Conservation (phyloP, 108 stramenopile genomes). For the Seminavis robusta region DNA sequence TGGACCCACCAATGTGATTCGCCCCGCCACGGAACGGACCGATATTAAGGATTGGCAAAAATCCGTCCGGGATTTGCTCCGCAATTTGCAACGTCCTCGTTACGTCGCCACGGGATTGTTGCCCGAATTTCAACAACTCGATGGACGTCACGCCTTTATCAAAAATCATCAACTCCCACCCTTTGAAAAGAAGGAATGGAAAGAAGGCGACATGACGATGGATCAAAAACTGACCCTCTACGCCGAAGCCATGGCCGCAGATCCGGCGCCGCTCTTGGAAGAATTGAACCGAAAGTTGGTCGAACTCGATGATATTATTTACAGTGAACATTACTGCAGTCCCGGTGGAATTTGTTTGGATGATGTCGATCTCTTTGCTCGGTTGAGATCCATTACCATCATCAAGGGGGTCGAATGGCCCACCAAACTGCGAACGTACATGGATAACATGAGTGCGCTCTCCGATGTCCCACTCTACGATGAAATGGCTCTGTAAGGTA, state of each 20-base stretch:
- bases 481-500: conserved; percentile 85
- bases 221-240: conserved; percentile 75
- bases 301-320: conserved; percentile 82
- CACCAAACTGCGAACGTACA: conserved; percentile 75
- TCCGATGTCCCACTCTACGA: conserved; percentile 90
- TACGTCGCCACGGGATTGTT: conserved; percentile 90
- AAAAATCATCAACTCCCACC: conserved; percentile 85
- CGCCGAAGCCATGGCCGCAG: conserved; percentile 78
- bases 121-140: conserved; percentile 90
- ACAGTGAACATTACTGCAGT: conserved; percentile 74
- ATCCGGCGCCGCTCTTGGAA: conserved; percentile 72
- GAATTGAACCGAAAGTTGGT: conserved; percentile 83
- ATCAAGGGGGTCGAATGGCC: conserved; percentile 86
- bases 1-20: conserved; percentile 67
- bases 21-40: conserved; percentile 72
- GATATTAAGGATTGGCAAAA: conserved; percentile 94
- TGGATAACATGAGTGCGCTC: conserved; percentile 84
- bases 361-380: conserved; percentile 89
- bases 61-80: conserved; percentile 69
- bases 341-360: conserved; percentile 85
- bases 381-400: conserved; percentile 87
- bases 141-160: conserved; percentile 88
- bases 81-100: conserved; percentile 89
- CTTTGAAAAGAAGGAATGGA: conserved; percentile 90
- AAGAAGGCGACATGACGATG: conserved; percentile 60